A percentile compares a stretch with the other conserved stretches of the same genome.
Conservation (phyloP, 1,139 yeast species). For the Candida sanyaensis region DNA sequence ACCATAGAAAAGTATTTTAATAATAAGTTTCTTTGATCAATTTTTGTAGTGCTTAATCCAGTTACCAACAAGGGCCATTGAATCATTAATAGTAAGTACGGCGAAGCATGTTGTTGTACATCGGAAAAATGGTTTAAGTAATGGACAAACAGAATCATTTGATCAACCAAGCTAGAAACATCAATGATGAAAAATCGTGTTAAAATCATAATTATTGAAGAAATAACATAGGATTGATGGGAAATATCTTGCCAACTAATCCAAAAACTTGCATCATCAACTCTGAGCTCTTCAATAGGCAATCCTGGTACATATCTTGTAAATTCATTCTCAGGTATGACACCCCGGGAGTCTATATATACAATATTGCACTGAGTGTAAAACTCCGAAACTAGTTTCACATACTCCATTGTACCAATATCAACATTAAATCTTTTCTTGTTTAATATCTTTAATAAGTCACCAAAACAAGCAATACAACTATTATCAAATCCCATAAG, state of each 20-base stretch:
- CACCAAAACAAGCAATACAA: conserved; percentile 46
- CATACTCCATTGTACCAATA: conserved; percentile 16
- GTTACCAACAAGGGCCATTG: conserved; percentile 61
- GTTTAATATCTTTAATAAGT: conserved; percentile 49
- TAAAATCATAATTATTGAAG: conserved; percentile 26
- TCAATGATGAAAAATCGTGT: conserved; percentile 28
- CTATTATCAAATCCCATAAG: conserved; percentile 56
- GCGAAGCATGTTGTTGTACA: conserved; percentile 22
- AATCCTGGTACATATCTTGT: conserved; percentile 12
- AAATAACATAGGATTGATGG: conserved; percentile 31
- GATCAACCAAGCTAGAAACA: conserved; percentile 26
- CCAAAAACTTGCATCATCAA: conserved; percentile 10
- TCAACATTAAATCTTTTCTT: conserved; percentile 25
- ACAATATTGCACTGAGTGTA: conserved; percentile 16
- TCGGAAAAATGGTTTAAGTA: conserved; percentile 22
- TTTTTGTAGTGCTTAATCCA: conserved; percentile 50
- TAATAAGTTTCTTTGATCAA: conserved; percentile 40
- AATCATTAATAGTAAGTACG: conserved; percentile 34
- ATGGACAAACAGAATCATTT: conserved; percentile 22
- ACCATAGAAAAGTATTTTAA: conserved; percentile 39
- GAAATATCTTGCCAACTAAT: conserved; percentile 37
- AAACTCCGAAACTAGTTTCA: conserved; percentile 26
- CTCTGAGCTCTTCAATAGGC: conserved; percentile 15
- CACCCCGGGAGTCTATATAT: conserved; percentile 12
- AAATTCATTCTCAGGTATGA: conserved; percentile 12